Percentiles rank a stretch among this genome's conserved stretches.
phyloP scores from a whole-genome alignment of 495 filamentous ascomycete species.

The Xylaria grammica region DNA sequence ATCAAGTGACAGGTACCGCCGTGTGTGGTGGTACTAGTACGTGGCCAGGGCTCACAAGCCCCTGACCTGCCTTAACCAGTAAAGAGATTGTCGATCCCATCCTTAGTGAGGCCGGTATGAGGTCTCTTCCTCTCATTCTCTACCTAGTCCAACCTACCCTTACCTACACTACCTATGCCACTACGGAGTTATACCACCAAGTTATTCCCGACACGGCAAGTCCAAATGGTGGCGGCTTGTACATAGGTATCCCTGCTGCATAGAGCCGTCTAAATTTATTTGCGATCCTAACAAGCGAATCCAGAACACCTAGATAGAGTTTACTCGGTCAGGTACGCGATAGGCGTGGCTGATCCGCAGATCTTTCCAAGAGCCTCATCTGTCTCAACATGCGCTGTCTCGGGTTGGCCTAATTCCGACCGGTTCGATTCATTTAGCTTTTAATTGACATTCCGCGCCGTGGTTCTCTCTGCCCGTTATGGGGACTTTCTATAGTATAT shows the following conservation, averaged over 20 bases:
- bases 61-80: conserved; percentile 11
- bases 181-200: not conserved
- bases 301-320: not conserved
- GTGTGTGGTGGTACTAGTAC: not conserved
- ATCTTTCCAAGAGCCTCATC: conserved; percentile 11
- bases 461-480: not conserved
- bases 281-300: not conserved
- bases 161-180: not conserved
- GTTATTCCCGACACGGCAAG: not conserved
- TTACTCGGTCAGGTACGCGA: conserved; percentile 1
- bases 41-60: not conserved
- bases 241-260: not conserved
- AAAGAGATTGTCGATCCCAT: conserved; percentile 6
- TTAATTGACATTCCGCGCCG: not conserved
- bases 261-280: not conserved
- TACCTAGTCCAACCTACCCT: not conserved
- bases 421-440: not conserved
- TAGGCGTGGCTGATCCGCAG: not conserved
- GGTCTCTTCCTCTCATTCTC: not conserved
- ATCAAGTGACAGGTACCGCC: not conserved
- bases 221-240: not conserved
- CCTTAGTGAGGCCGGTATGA: not conserved
- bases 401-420: not conserved
- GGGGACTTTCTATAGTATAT: not conserved
- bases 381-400: not conserved